Evolutionary conservation across 805 yeast species (phyloP), one percentile per base, ranked within the genome.

Genomic region (Torulaspora maleeae): DNA sequence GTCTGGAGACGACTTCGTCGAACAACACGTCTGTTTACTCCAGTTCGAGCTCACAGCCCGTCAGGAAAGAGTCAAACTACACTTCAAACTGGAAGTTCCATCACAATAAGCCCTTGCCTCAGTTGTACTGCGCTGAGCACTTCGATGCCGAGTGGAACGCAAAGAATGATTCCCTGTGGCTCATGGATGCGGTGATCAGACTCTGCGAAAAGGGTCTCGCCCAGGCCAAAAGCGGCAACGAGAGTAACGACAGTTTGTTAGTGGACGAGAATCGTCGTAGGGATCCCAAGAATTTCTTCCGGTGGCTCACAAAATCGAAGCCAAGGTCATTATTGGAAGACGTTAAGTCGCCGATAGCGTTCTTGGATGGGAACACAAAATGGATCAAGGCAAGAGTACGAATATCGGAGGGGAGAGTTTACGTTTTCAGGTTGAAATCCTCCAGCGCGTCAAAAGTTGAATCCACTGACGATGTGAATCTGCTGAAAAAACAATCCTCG

Each of bases 51-150:
- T 49, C 51, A 10, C 22, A 37, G n/a, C 28, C 43, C 10, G 11
- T 35, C 9, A 34, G 32, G 15, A 43, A 44, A 12, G 52, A 49
- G 16, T 43, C 52, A 3, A 49, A 47, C 27, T 43, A 52, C 12
- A 55, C 56, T 12, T 52, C 63, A 0, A 56, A 59, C 41, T 56
- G 61, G 57, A 55, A 54, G 34, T 56, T 52, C 43, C 62, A 55
- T 43, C 52, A 58, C 36, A 51, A 55, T 28, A 37, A 55, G 13
- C 56, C 59, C 2, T 39, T 63, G 19, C 56, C 57, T 11, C 36
- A 27, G 20, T 45, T 64, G 13, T 64, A 58, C 40, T 20, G 36
- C 16, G 50, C 49, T n/a, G 67, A 63, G 44, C 22, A 49, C 0
- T 50, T 58, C 36, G 68, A 63, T 38, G 53, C 45, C 3, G 41